phyloP scores from a whole-genome alignment of 371 early-diverging fungal species.

The Mucor saturninus region DNA sequence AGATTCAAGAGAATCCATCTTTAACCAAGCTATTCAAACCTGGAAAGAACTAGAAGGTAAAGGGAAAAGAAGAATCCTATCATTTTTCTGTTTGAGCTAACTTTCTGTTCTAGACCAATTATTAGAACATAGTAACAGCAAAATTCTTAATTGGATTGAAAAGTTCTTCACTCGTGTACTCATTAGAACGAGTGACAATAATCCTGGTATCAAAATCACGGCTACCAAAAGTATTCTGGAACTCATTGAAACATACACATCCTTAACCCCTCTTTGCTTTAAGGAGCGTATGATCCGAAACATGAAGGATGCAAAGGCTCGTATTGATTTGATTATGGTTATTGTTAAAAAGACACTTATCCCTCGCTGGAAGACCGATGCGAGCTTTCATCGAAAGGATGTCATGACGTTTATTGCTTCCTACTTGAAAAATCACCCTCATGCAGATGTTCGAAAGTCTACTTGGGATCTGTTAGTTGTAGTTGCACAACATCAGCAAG shows the following conservation, averaged over 20 bases:
- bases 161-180: conserved; percentile 58
- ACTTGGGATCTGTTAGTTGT: conserved; percentile 51
- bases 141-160: conserved; percentile 36
- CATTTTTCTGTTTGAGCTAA: background rate
- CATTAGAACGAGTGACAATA: conserved; percentile 64
- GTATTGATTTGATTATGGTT: conserved; percentile 58
- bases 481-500: conserved; percentile 15
- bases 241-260: conserved; percentile 55
- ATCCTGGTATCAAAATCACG: conserved; percentile 58
- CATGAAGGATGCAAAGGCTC: conserved; percentile 41
- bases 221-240: conserved; percentile 54
- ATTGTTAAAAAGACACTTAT: conserved; percentile 57
- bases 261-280: conserved; percentile 49
- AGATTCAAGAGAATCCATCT: conserved; percentile 69
- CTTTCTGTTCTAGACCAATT: background rate
- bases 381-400: conserved; percentile 11
- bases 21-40: conserved; percentile 51
- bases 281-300: conserved; percentile 44
- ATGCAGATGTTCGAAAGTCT: conserved; percentile 68
- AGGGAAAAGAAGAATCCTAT: background rate
- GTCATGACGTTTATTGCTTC: conserved; percentile 63
- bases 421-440: conserved; percentile 61
- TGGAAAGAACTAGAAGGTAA: conserved; percentile 61
- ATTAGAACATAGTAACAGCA: background rate
- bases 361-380: conserved; percentile 30